Percentiles rank a stretch among this genome's conserved stretches.
phyloP scores from a whole-genome alignment of 192 early-diverging fungal genomes.

The Martensiomyces pterosporus region DNA sequence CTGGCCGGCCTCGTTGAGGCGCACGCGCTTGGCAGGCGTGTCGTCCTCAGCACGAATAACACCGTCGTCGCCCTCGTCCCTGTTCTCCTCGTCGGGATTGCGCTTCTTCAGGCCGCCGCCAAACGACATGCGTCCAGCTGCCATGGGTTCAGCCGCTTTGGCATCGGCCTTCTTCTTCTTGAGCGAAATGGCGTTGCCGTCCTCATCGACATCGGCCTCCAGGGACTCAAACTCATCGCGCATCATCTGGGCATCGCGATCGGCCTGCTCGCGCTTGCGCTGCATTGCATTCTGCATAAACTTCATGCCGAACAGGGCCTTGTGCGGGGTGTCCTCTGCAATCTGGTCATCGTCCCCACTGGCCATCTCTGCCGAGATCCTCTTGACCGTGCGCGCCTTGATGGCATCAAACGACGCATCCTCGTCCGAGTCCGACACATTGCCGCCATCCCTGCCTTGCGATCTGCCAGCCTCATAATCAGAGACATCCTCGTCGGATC shows the following conservation, averaged over 20 bases:
- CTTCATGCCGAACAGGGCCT: slow-evolving; percentile 93
- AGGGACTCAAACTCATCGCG: slow-evolving; percentile 37
- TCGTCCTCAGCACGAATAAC: slow-evolving; percentile 11
- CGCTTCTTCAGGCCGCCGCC: slow-evolving; percentile 24
- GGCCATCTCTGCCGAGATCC: slow-evolving; percentile 12
- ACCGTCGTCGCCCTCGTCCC: slow-evolving; percentile 23
- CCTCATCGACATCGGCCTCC: slow-evolving; percentile 31
- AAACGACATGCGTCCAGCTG: slow-evolving; percentile 46
- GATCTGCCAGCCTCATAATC: slow-evolving; percentile 48
- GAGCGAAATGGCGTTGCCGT: slow-evolving; percentile 14
- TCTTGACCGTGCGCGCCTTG: slow-evolving; percentile 7
- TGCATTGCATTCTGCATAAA: slow-evolving; percentile 90
- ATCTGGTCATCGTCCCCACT: slow-evolving; percentile 28
- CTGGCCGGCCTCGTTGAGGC: slow-evolving; percentile 51
- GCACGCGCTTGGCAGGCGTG: slow-evolving; percentile 30
- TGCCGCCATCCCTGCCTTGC: slow-evolving; percentile 28
- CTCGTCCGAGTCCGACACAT: slow-evolving; percentile 12
- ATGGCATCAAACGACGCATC: slow-evolving; percentile 18
- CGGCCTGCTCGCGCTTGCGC: slow-evolving; percentile 50
- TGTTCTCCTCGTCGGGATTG: neutral
- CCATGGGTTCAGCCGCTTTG: slow-evolving; percentile 3
- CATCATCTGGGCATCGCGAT: slow-evolving; percentile 34
- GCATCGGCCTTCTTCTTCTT: slow-evolving; percentile 6
- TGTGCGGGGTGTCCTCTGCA: slow-evolving; percentile 53
- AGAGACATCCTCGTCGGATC: slow-evolving; percentile 53